Percentiles rank a stretch among this genome's conserved stretches.
These are phyloP conservation scores for Choanephora cucurbitarum DNA, from an alignment of 371 early-diverging fungal genomes.

Conservation along the genomic window DNA sequence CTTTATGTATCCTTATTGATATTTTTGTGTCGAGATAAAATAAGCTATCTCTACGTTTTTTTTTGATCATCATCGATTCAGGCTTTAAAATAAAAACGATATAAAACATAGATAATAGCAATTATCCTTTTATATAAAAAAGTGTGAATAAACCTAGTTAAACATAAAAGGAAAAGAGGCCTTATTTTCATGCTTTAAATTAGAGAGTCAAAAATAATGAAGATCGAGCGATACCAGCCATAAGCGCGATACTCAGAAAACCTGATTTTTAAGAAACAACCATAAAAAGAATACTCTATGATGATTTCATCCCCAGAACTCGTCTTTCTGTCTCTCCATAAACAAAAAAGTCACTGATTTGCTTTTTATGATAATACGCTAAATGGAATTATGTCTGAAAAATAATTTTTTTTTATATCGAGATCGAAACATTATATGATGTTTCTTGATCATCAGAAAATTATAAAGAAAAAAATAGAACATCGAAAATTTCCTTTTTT, in stretches of 20 bases:
- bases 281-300: background rate
- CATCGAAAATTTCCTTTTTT: background rate
- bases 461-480: background rate
- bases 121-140: background rate
- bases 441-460: background rate
- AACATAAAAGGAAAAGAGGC: background rate
- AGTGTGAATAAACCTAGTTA: background rate
- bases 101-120: background rate
- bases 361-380: background rate
- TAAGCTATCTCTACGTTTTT: no score
- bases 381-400: background rate
- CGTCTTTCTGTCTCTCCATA: background rate
- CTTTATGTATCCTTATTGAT: no score
- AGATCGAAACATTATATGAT: background rate
- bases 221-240: background rate
- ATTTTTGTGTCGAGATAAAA: no score
- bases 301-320: background rate
- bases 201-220: background rate
- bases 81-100: background rate
- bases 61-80: background rate
- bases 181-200: background rate
- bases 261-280: background rate
- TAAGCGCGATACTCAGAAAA: background rate
- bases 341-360: background rate
- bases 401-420: background rate